A percentile compares a stretch with the other conserved stretches of the same genome.
Conservation (phyloP, 305 asterid genomes). For the Salvia sclarea region DNA sequence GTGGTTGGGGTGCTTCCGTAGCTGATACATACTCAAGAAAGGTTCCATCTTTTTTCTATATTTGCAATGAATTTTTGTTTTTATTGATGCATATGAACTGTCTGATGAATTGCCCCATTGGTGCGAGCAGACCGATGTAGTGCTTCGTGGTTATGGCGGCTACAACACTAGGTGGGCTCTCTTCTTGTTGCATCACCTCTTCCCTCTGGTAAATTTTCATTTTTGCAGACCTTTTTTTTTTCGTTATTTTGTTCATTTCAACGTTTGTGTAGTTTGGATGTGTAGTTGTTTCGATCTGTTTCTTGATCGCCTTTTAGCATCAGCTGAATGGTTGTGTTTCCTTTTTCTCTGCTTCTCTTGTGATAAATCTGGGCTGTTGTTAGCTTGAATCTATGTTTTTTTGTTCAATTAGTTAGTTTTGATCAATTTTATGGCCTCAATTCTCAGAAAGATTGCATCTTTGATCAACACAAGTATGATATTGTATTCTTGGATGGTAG, state of each 20-base stretch:
- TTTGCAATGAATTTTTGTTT: background rate
- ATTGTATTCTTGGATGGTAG: background rate
- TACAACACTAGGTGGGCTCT: slow-evolving; percentile 92
- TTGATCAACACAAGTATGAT: slow-evolving; percentile 3
- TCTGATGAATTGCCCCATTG: slow-evolving; percentile 9
- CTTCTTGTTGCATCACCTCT: slow-evolving; percentile 78
- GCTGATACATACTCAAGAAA: slow-evolving; percentile 76
- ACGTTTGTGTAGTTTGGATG: slow-evolving; percentile 8
- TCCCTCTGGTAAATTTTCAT: slow-evolving; percentile 58
- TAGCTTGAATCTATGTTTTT: background rate
- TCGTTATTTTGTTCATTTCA: background rate
- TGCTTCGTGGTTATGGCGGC: slow-evolving; percentile 87
- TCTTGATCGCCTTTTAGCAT: background rate
- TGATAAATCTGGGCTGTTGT: background rate
- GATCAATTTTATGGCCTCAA: background rate
- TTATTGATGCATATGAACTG: background rate
- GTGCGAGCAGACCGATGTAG: slow-evolving; percentile 62
- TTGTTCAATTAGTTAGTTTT: background rate
- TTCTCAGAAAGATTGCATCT: slow-evolving; percentile 15
- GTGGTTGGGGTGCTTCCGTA: slow-evolving; percentile 93
- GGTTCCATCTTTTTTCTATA: slow-evolving; percentile 34
- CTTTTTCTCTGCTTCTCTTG: background rate
- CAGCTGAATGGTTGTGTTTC: background rate
- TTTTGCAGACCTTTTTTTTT: background rate
- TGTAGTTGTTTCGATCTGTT: slow-evolving; percentile 1